Evolutionary conservation across 1,284 basidiomycete genomes (phyloP).

Genomic region (Flammula alnicola): DNA sequence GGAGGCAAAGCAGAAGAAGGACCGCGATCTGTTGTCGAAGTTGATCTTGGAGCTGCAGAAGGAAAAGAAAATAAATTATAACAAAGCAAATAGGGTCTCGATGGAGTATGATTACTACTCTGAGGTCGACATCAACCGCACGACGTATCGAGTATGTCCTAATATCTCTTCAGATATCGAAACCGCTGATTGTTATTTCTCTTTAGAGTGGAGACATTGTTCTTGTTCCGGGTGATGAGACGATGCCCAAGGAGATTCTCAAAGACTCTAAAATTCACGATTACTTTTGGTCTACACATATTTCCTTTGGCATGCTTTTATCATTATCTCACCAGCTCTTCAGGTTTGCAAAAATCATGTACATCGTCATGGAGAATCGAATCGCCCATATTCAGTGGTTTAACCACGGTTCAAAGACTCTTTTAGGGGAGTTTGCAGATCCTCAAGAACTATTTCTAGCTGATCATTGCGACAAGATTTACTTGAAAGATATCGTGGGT

Average conservation of each 20-base stretch:
- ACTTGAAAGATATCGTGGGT: constrained; percentile 39
- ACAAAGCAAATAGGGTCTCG: constrained; percentile 32
- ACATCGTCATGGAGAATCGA: constrained; percentile 47
- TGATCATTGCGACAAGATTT: constrained; percentile 53
- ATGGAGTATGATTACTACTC: constrained; percentile 32
- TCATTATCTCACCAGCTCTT: constrained; percentile 1
- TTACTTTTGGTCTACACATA: constrained; percentile 71
- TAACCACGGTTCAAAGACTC: constrained; percentile 63
- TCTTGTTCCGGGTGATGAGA: constrained; percentile 45
- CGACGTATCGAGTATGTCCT: constrained; percentile 39
- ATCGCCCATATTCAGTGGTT: constrained; percentile 71
- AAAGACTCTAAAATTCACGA: constrained; percentile 46
- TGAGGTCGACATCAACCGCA: constrained; percentile 40
- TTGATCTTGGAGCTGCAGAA: constrained; percentile 31
- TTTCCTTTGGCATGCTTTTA: constrained; percentile 1
- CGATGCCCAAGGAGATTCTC: constrained; percentile 30
- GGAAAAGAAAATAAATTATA: constrained; percentile 29
- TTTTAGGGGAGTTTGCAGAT: constrained; percentile 60
- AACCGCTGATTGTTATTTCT: constrained; percentile 4
- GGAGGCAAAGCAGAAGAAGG: constrained; percentile 29
- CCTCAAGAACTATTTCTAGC: constrained; percentile 68
- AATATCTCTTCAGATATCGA: not conserved
- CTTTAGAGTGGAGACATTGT: constrained; percentile 62
- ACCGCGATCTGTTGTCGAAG: constrained; percentile 25
- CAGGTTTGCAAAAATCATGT: constrained; percentile 71